Evolutionary conservation across 768 basidiomycete genomes (phyloP), one percentile per base, ranked within the genome.

Genomic region (Jaapia argillacea): DNA sequence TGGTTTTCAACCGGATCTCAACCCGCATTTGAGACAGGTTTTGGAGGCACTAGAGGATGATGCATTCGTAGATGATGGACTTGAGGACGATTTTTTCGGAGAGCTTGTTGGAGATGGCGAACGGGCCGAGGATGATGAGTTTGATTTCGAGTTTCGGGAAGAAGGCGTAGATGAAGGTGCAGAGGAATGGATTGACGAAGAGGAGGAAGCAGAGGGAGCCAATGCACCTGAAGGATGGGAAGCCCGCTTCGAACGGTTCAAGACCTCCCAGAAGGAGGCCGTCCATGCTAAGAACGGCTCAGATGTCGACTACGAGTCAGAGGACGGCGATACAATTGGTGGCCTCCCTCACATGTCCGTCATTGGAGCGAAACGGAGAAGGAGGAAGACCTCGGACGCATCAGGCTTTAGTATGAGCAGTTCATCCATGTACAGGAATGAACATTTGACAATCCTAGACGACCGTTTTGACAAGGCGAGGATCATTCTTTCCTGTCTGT

Each of bases 341-440:
- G 75, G 74, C 2, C 62, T 98, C 6, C 85, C 83, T 7, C 69
- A 68, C 40, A 72, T 91, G 51, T 77, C 81, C n/a, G 84, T 94
- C 44, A 70, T 81, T 40, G 85, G 90, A 13, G 82, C 84, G 4
- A 82, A 79, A 45, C 78, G 79, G 64, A 74, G 79, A 55, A 70
- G 79, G 50, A 80, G 80, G 52, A 81, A 79, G 3, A 70, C 79
- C 0, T 90, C 86, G 41, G 85, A 90, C 49, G 91, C 88, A 6
- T 90, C 88, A 18, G 92, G 89, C 10, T 94, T 94, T 69, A 89
- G 85, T 58, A 97, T 99, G 92, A 94, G 87, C 59, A 92, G 89
- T 54, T 91, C 90, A 3, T 90, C 90, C 12, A 90, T 98, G 86
- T 86, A 78, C 64, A 78, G 96, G 36, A 98, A 88, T 50, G 85